Percentiles rank a stretch among this genome's conserved stretches.
Conservation (phyloP, 225 moss, liverwort and hornwort species). For the Bryoerythrophyllum caledonicum region DNA sequence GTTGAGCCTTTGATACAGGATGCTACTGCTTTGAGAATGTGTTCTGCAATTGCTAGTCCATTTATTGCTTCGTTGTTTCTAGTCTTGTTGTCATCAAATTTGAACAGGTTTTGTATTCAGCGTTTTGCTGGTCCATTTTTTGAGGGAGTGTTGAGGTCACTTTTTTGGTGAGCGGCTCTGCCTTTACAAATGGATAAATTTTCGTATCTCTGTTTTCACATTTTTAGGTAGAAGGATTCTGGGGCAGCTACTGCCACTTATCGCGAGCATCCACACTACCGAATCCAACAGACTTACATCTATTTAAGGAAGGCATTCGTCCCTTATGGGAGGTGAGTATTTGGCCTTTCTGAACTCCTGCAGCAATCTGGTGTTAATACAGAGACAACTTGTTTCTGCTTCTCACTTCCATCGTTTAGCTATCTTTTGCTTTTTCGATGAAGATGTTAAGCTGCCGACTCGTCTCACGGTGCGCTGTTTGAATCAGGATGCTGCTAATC, state of each 20-base stretch:
- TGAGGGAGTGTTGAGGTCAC: background rate
- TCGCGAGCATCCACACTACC: slow-evolving; percentile 84
- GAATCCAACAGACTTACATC: slow-evolving; percentile 95
- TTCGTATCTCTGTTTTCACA: background rate
- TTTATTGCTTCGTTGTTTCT: background rate
- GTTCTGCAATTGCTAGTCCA: no score
- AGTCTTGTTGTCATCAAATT: background rate
- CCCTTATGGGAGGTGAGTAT: slow-evolving; percentile 96
- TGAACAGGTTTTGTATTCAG: background rate
- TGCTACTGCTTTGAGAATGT: background rate
- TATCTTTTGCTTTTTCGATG: background rate
- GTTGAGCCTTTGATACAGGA: background rate
- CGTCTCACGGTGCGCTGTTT: slow-evolving; percentile 18
- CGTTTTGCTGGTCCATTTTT: background rate
- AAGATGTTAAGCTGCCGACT: slow-evolving; percentile 12
- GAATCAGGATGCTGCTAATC: slow-evolving; percentile 87
- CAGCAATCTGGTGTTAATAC: background rate
- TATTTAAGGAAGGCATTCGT: slow-evolving; percentile 99
- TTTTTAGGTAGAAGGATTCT: slow-evolving; percentile 91
- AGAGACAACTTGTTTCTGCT: slow-evolving; percentile 8
- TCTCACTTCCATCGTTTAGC: background rate
- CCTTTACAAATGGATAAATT: background rate
- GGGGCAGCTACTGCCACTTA: slow-evolving; percentile 96
- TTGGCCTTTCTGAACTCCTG: slow-evolving; percentile 6
- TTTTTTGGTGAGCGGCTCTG: background rate